Evolutionary conservation across 805 yeast genomes (phyloP), one percentile per base, ranked within the genome.

Genomic region (Barnettozyma botsteinii): DNA sequence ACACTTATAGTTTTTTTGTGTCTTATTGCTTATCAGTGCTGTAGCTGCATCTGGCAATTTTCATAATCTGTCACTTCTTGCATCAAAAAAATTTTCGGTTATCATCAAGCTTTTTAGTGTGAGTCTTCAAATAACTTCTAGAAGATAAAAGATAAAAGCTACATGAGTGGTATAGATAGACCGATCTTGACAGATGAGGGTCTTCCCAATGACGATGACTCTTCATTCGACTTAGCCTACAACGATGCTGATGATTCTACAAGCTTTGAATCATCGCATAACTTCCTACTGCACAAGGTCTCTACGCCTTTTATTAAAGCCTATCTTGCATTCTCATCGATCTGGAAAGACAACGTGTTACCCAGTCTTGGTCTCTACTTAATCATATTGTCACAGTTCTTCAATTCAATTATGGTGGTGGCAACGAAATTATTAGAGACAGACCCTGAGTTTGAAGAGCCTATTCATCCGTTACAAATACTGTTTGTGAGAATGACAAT

Each of bases 381-480:
- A 19, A 63, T 82, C 20, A 58, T 84, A 7, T 38, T 73, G 10
- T 73, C 89, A 4, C 91, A 84, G 55, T 67, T 85, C 37, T 82
- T 82, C 67, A 85, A 84, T 56, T 77, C 89, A 3, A 56, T 80
- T 21, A 86, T 86, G 95, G 72, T 81, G 6, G 72, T 81, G 7
- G 72, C 84, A 5, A 81, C 94, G 48, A 81, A 85, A 55, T 61
- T 86, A n/a, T 61, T 86, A 36, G 85, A 80, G 45, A 75, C 83
- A 1, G 85, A 81, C 49, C 65, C 72, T 14, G 77, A 70, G 40
- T 74, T 79, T 39, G 67, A 66, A 9, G 66, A 64, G 14, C 83
- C 85, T 6, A 72, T 86, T 48, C 79, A 81, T 53, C 94, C 95
- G 1, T 60, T 84, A 24, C 95, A 87, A 59, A 82, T 88, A 39